Percentiles rank a stretch among this genome's conserved stretches.
Evolutionary conservation across 306 rosid species (phyloP).

Genomic region (Prinsepia uniflora): DNA sequence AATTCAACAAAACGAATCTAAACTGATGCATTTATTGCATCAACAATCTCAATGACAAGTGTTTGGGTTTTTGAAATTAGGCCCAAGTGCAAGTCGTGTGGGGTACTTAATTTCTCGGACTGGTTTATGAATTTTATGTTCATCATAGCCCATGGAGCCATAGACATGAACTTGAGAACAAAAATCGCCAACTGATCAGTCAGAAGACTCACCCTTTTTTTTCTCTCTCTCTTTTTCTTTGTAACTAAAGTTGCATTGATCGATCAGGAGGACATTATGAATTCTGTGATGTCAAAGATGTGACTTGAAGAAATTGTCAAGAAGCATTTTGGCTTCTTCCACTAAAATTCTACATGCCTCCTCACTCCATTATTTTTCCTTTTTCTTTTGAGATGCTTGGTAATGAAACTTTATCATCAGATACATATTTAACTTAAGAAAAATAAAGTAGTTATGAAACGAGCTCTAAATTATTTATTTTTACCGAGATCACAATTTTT

Average conservation of each 20-base stretch:
- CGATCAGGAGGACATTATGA: not conserved
- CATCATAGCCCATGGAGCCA: conserved; percentile 13
- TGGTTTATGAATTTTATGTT: not conserved
- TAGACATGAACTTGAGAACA: not conserved
- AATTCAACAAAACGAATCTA: no score
- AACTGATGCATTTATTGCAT: no score
- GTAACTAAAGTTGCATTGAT: not conserved
- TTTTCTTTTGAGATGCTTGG: not conserved
- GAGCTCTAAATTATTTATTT: no score
- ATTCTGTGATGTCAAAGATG: conserved; percentile 24
- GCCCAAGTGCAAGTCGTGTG: not conserved
- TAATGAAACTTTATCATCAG: no score
- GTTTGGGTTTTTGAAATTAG: not conserved
- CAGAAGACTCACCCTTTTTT: not conserved
- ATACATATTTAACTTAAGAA: no score
- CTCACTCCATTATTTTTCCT: not conserved
- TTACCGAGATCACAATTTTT: not conserved
- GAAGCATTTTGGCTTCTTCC: not conserved
- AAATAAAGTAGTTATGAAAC: no score
- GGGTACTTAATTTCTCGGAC: not conserved
- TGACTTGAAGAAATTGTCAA: conserved; percentile 15
- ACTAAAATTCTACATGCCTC: not conserved
- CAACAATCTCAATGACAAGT: no score
- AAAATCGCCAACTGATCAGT: not conserved
- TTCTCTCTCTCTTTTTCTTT: not conserved